Evolutionary conservation across 2,329 filamentous ascomycete genomes (phyloP).

Genomic region (Aspergillus pseudotamarii): DNA sequence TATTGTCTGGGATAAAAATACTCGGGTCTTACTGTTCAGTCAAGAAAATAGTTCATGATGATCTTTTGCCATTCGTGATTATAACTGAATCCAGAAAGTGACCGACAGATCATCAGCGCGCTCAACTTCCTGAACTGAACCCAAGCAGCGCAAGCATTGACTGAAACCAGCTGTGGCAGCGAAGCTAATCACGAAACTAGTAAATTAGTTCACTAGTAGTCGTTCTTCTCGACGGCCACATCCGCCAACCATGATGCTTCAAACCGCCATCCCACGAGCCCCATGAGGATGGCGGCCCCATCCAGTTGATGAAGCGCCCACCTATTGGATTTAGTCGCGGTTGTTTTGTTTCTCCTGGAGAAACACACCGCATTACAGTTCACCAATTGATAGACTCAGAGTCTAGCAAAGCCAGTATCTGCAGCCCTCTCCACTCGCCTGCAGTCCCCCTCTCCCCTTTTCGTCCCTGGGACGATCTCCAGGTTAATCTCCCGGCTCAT

Average conservation of each 20-base stretch:
- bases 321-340: background rate
- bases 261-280: slow-evolving; percentile 15
- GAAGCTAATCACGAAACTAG: slow-evolving; percentile 17
- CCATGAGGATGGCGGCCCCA: slow-evolving; percentile 11
- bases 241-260: slow-evolving; percentile 20
- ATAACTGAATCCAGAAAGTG: slow-evolving; percentile 17
- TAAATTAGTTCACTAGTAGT: slow-evolving; percentile 13
- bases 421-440: slow-evolving; percentile 19
- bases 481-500: slow-evolving; percentile 43
- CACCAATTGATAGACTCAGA: slow-evolving; percentile 4
- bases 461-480: slow-evolving; percentile 31
- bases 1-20: background rate
- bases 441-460: slow-evolving; percentile 22
- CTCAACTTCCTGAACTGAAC: background rate
- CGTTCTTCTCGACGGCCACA: slow-evolving; percentile 6
- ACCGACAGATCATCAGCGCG: slow-evolving; percentile 19
- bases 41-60: background rate
- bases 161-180: background rate
- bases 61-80: background rate
- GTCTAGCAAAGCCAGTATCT: slow-evolving; percentile 4
- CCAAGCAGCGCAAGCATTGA: slow-evolving; percentile 5
- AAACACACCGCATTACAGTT: slow-evolving; percentile 9
- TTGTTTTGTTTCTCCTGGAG: slow-evolving; percentile 7
- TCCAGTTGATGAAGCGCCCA: slow-evolving; percentile 4
- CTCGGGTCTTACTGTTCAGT: background rate